phyloP scores from a whole-genome alignment of 768 basidiomycete species.

The Agrocybe chaxingu region DNA sequence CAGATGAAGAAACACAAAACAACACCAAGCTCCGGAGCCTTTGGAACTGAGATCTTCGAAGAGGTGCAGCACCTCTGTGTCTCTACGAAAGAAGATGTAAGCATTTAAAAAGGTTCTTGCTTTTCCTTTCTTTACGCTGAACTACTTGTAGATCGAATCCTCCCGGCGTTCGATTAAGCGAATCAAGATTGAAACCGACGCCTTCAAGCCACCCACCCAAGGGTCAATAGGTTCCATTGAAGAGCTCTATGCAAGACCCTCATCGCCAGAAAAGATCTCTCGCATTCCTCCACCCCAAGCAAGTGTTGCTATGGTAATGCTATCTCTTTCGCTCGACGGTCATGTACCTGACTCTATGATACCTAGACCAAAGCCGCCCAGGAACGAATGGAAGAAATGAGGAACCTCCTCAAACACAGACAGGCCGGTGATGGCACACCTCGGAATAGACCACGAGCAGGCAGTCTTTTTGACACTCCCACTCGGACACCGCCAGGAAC shows the following conservation, averaged over 20 bases:
- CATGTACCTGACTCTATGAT: not conserved
- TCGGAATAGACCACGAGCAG: constrained; percentile 42
- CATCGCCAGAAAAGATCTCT: constrained; percentile 57
- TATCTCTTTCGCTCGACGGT: not conserved
- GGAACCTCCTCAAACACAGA: constrained; percentile 62
- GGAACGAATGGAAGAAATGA: constrained; percentile 82
- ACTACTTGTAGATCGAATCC: constrained; percentile 55
- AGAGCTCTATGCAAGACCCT: constrained; percentile 38
- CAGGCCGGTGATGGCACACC: constrained; percentile 46
- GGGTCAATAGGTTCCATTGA: constrained; percentile 20
- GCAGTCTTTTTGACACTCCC: constrained; percentile 28
- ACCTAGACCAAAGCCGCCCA: constrained; percentile 69
- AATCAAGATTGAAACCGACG: constrained; percentile 69
- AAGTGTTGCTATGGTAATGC: constrained; percentile 38
- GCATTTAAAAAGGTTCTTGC: constrained; percentile 15
- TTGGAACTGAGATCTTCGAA: constrained; percentile 38
- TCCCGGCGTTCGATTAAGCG: constrained; percentile 72
- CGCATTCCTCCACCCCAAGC: constrained; percentile 40
- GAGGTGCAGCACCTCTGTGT: constrained; percentile 46
- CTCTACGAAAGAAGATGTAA: constrained; percentile 66
- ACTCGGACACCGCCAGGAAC: constrained; percentile 18
- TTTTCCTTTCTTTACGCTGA: constrained; percentile 4
- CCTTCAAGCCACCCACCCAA: constrained; percentile 23
- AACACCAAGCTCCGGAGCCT: constrained; percentile 22
- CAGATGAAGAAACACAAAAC: constrained; percentile 41